Base-by-base conservation (phyloP, 2,329 filamentous ascomycete species). In the Colletotrichum abscissum region DNA sequence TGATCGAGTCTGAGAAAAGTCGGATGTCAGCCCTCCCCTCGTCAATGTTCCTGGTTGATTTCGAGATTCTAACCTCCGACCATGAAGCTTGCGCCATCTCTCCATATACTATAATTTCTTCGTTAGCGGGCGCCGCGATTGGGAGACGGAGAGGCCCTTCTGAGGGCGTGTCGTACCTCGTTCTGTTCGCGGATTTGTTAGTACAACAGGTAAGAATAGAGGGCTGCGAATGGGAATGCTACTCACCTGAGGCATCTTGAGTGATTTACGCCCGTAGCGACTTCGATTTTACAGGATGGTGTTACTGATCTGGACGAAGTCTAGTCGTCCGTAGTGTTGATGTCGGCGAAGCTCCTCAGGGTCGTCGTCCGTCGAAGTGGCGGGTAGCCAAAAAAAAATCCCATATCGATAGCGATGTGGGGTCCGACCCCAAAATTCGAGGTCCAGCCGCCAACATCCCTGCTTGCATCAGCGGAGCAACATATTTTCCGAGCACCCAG, bases 101-200 rank as follows among this genome's bases (percentile, higher is more conserved):
- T 73, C 71, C 71, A 73, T 63, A 22, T 74, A 93, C 85, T 94
- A 93, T 93, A 84, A 95, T 95, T 49, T 22, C 16, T n/a, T 11
- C 8, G 42, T 49, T 49, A 49, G 42, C 42, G 4, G 7, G 19
- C 19, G 7, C 42, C 42, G 42, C 22, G 42, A 49, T 49, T 49
- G 42, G 65, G 26, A 52, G 33, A 28, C 24, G 63, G 22, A 66
- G 42, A 16, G 24, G 24, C n/a, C 60, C 63, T 24, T 49, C 42
- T 19, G 42, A 49, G 42, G 42, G 42, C 42, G n/a, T 42, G 19
- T 42, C 42, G 26, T 22, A 49, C 26, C 26, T 64, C 62, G 35
- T 49, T 49, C 42, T 49, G 42, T 49, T 49, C 7, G 42, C 19
- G 19, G n/a, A 49, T 49, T 49, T 49, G 42, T 49, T 19, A 49